These are phyloP conservation scores for Juglanconis sp. DNA, from an alignment of 2,329 filamentous ascomycete genomes.

Conservation along the genomic window DNA sequence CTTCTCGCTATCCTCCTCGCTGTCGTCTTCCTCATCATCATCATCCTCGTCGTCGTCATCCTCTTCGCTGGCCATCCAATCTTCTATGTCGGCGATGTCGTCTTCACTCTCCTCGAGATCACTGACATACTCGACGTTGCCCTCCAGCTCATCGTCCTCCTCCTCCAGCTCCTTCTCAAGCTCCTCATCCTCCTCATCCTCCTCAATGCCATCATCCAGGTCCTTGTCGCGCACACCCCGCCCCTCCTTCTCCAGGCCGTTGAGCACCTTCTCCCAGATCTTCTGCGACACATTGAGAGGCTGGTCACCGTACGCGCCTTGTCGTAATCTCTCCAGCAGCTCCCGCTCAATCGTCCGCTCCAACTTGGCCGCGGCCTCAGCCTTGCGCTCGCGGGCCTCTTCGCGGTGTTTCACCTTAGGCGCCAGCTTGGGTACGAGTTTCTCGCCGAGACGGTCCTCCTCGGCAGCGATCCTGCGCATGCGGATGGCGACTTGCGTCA, in stretches of 20 bases:
- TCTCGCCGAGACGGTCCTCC: conserved; percentile 85
- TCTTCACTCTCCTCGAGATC: conserved; percentile 84
- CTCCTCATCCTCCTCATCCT: conserved; percentile 68
- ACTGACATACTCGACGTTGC: conserved; percentile 86
- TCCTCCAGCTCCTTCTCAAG: conserved; percentile 63
- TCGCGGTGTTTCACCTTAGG: conserved; percentile 83
- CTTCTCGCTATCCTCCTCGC: conserved; percentile 41
- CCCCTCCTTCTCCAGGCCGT: conserved; percentile 82
- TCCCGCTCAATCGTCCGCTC: conserved; percentile 95
- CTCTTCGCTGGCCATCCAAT: conserved; percentile 82
- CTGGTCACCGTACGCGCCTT: conserved; percentile 90
- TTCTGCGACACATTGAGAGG: conserved; percentile 92
- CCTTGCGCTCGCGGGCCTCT: conserved; percentile 65
- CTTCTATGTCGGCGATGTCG: conserved; percentile 77
- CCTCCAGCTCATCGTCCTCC: conserved; percentile 68
- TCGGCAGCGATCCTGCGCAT: conserved; percentile 80
- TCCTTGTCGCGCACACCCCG: conserved; percentile 82
- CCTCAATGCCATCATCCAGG: conserved; percentile 79
- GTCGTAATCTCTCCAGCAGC: conserved; percentile 83
- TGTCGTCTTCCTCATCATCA: conserved; percentile 56
- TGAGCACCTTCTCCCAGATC: conserved; percentile 96
- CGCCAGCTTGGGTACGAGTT: conserved; percentile 80
- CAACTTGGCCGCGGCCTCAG: conserved; percentile 82
- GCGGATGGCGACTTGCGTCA: conserved; percentile 87
- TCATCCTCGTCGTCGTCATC: conserved; percentile 57